Percentiles rank a stretch among this genome's conserved stretches.
These are phyloP conservation scores for Zanthoxylum bungeanum DNA, from an alignment of 345 rosid genomes.

Conservation along the genomic window DNA sequence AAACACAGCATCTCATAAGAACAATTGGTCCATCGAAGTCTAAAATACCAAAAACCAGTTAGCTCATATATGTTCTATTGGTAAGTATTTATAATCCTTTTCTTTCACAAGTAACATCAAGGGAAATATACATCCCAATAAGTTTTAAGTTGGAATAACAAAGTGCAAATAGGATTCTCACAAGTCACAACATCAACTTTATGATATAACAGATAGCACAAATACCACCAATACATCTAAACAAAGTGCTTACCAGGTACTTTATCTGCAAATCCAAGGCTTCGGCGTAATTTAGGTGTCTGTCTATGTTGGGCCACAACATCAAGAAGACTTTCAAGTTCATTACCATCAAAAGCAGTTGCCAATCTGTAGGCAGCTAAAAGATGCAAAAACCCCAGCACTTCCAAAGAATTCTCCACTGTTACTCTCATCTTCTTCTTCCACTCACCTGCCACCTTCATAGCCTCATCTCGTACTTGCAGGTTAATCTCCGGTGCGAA, in stretches of 20 bases:
- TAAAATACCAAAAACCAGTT: not conserved
- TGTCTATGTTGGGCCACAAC: constrained; percentile 27
- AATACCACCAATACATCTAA: not conserved
- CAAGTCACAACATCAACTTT: not conserved
- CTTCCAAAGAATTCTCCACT: constrained; percentile 31
- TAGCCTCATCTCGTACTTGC: constrained; percentile 36
- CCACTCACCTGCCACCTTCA: constrained; percentile 37
- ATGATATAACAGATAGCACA: not conserved
- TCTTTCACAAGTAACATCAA: not conserved
- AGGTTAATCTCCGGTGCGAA: constrained; percentile 31
- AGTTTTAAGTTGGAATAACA: not conserved
- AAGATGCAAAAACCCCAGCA: constrained; percentile 43
- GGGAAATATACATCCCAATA: not conserved
- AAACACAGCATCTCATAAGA: not conserved
- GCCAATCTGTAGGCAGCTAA: constrained; percentile 40
- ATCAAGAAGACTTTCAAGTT: constrained; percentile 29
- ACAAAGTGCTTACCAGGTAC: constrained; percentile 27
- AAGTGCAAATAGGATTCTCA: not conserved
- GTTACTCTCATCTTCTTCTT: constrained; percentile 31
- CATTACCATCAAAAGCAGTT: constrained; percentile 25
- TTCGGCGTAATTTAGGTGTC: constrained; percentile 26
- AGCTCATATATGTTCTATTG: not conserved
- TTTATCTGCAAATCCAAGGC: constrained; percentile 33
- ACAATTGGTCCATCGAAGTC: not conserved
- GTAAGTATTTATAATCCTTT: not conserved